Conservation (phyloP, 352 stramenopile genomes). For the Globisporangium apiculatum region DNA sequence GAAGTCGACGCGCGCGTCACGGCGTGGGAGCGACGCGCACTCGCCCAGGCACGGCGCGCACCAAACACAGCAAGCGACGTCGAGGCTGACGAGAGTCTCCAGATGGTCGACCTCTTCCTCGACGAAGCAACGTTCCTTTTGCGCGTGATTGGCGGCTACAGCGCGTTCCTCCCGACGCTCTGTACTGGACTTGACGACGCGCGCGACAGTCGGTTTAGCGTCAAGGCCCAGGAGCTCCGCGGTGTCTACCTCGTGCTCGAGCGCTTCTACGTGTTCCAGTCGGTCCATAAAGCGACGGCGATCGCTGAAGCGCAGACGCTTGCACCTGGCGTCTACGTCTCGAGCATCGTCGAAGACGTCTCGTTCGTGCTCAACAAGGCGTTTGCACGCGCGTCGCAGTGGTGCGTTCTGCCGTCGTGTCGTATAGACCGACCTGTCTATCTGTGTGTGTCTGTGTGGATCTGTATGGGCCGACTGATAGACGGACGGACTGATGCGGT, state of each 20-base stretch:
- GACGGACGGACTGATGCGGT: background rate
- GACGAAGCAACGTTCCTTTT: constrained; percentile 78
- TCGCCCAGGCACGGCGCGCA: constrained; percentile 44
- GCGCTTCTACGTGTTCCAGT: constrained; percentile 84
- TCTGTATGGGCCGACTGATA: too few relatives aligned
- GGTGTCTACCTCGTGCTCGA: constrained; percentile 78
- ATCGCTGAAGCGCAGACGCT: constrained; percentile 77
- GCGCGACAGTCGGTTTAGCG: constrained; percentile 27
- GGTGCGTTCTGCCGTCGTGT: constrained; percentile 21
- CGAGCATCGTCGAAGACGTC: constrained; percentile 76
- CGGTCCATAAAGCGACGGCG: constrained; percentile 73
- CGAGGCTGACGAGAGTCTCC: constrained; percentile 77
- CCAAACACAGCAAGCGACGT: constrained; percentile 20
- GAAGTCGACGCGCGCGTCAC: constrained; percentile 59
- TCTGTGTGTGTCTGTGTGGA: too few relatives aligned
- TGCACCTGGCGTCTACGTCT: constrained; percentile 58
- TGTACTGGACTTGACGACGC: constrained; percentile 40
- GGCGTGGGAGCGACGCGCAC: constrained; percentile 69
- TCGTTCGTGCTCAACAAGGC: constrained; percentile 84
- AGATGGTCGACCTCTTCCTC: constrained; percentile 83
- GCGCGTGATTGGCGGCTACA: constrained; percentile 65
- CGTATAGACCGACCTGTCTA: background rate
- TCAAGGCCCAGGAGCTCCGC: constrained; percentile 69
- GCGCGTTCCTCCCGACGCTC: constrained; percentile 40
- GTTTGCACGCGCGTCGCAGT: constrained; percentile 69